Evolutionary conservation across 2,329 filamentous ascomycete genomes (phyloP).

Genomic region (Cladophialophora psammophila): DNA sequence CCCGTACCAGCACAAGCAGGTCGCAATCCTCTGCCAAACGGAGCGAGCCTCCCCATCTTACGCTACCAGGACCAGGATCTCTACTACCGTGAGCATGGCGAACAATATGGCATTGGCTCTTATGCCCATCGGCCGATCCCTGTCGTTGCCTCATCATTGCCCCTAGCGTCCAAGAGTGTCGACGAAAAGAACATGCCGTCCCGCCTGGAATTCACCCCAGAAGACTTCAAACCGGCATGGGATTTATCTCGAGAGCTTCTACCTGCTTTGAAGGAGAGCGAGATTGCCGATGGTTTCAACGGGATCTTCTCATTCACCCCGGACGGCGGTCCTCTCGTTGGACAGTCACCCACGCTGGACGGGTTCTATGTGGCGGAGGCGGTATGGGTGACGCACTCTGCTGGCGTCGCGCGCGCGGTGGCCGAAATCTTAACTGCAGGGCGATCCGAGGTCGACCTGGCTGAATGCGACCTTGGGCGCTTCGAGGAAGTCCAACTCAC

Average conservation of each 20-base stretch:
- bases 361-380: slow-evolving; percentile 71
- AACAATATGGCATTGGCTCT: slow-evolving; percentile 68
- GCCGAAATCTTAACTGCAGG: slow-evolving; percentile 66
- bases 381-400: slow-evolving; percentile 72
- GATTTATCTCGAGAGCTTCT: slow-evolving; percentile 62
- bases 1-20: slow-evolving; percentile 55
- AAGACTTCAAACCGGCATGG: slow-evolving; percentile 70
- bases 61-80: slow-evolving; percentile 69
- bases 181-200: slow-evolving; percentile 70
- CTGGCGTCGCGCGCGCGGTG: slow-evolving; percentile 67
- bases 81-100: slow-evolving; percentile 71
- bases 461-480: slow-evolving; percentile 66
- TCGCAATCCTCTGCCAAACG: slow-evolving; percentile 55
- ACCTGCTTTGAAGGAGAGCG: slow-evolving; percentile 58
- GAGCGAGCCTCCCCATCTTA: slow-evolving; percentile 64
- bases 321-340: slow-evolving; percentile 67
- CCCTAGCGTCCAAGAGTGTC: slow-evolving; percentile 61
- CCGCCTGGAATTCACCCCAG: slow-evolving; percentile 64
- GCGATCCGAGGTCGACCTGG: slow-evolving; percentile 62
- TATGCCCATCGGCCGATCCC: slow-evolving; percentile 70
- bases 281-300: slow-evolving; percentile 69
- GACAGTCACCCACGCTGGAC: slow-evolving; percentile 64
- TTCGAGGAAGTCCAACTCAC: slow-evolving; percentile 69
- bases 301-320: slow-evolving; percentile 72
- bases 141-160: slow-evolving; percentile 62